A percentile compares a stretch with the other conserved stretches of the same genome.
Evolutionary conservation across 371 early-diverging fungal species (phyloP).

Genomic region (Lichtheimia hyalospora): DNA sequence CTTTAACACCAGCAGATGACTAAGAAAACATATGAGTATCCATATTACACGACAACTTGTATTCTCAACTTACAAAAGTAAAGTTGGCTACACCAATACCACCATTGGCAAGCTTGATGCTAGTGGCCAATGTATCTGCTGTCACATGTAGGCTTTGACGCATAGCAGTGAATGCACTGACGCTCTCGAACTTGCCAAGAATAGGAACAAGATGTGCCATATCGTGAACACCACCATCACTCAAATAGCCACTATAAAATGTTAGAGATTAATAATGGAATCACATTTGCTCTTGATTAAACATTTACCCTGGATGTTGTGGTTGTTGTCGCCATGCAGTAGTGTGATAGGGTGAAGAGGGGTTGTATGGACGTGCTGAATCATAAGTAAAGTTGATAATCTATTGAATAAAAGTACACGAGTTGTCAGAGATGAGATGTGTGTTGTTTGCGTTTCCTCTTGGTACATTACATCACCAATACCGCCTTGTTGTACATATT

Average conservation of each 20-base stretch:
- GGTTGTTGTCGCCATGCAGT: slow-evolving; percentile 51
- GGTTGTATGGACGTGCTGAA: slow-evolving; percentile 42
- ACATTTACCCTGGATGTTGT: slow-evolving; percentile 46
- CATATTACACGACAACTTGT: not conserved
- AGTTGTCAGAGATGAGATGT: not conserved
- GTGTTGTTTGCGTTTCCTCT: not conserved
- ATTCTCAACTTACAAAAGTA: slow-evolving; percentile 46
- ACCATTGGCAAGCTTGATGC: slow-evolving; percentile 34
- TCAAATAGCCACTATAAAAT: slow-evolving; percentile 54
- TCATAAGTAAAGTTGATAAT: slow-evolving; percentile 48
- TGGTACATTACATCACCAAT: slow-evolving; percentile 54
- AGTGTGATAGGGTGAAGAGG: slow-evolving; percentile 39
- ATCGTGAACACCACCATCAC: slow-evolving; percentile 54
- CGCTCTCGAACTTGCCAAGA: slow-evolving; percentile 37
- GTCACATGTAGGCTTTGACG: slow-evolving; percentile 34
- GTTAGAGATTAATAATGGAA: too few species aligned
- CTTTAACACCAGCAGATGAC: slow-evolving; percentile 42
- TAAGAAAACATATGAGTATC: slow-evolving; percentile 5
- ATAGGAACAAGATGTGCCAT: slow-evolving; percentile 47
- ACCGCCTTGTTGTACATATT: slow-evolving; percentile 35
- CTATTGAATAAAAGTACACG: slow-evolving; percentile 6
- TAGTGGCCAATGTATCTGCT: slow-evolving; percentile 42
- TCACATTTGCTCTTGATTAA: slow-evolving; percentile 28
- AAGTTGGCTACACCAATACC: slow-evolving; percentile 46
- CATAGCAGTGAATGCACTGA: slow-evolving; percentile 43